Percentiles rank a stretch among this genome's conserved stretches.
Conservation (phyloP, 768 basidiomycete genomes). For the Fomitopsis serialis region DNA sequence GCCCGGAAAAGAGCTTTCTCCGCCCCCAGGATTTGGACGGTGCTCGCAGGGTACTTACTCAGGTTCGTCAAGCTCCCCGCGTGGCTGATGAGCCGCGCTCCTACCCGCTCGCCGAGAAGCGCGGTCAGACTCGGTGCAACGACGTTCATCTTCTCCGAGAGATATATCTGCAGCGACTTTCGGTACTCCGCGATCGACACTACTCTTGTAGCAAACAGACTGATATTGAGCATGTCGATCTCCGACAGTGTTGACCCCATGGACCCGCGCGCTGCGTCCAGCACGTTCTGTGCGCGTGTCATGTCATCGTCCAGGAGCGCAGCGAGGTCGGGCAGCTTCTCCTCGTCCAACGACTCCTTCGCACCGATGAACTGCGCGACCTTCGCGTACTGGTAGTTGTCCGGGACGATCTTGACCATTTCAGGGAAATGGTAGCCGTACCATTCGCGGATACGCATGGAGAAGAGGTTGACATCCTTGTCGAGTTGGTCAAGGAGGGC, state of each 20-base stretch:
- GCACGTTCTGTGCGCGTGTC: conserved; percentile 85
- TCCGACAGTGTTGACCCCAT: conserved; percentile 92
- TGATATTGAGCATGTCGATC: conserved; percentile 95
- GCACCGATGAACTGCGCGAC: conserved; percentile 84
- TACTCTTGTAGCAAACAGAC: conserved; percentile 84
- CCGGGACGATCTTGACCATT: conserved; percentile 86
- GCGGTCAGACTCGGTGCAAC: conserved; percentile 93
- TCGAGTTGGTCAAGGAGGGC: conserved; percentile 97
- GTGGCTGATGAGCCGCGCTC: conserved; percentile 89
- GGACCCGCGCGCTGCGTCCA: conserved; percentile 90
- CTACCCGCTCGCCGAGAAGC: conserved; percentile 87
- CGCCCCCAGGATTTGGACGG: conserved; percentile 96
- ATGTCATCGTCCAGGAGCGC: conserved; percentile 79
- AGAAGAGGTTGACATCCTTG: conserved; percentile 98
- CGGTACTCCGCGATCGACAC: conserved; percentile 92
- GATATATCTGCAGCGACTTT: conserved; percentile 80
- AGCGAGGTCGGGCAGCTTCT: conserved; percentile 74
- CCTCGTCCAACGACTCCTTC: conserved; percentile 75
- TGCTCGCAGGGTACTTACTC: conserved; percentile 97
- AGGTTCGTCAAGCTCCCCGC: conserved; percentile 95
- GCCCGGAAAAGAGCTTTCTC: conserved; percentile 98
- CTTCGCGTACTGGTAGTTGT: conserved; percentile 91
- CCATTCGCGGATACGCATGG: conserved; percentile 98
- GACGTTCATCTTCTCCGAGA: conserved; percentile 95
- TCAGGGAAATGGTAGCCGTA: conserved; percentile 99